Conservation (phyloP, 345 rosid species). For the Stellera chamaejasme region DNA sequence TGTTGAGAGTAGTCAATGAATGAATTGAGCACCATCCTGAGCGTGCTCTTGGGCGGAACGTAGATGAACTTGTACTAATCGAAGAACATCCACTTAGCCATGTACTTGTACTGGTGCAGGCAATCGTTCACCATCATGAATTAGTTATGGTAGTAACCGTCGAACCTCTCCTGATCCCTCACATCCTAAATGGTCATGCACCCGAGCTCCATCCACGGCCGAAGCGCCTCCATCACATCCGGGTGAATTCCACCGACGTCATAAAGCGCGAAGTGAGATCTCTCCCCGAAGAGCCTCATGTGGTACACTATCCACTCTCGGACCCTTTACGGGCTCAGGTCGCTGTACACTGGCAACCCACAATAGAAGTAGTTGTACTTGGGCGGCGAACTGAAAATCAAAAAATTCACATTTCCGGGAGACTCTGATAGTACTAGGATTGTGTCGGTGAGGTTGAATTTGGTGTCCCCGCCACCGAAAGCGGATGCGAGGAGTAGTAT, state of each 20-base stretch:
- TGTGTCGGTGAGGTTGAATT: no score
- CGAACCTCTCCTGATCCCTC: slow-evolving; percentile 79
- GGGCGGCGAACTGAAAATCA: slow-evolving; percentile 32
- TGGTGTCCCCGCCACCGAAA: no score
- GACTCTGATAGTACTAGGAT: no score
- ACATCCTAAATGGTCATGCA: slow-evolving; percentile 73
- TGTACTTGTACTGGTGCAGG: slow-evolving; percentile 65
- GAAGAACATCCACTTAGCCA: slow-evolving; percentile 84
- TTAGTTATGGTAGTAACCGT: slow-evolving; percentile 91
- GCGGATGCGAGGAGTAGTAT: no score
- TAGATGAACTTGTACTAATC: slow-evolving; percentile 76
- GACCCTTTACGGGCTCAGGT: slow-evolving; percentile 67
- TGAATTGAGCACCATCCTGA: slow-evolving; percentile 53
- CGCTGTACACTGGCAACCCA: slow-evolving; percentile 74
- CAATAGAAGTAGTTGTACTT: slow-evolving; percentile 80
- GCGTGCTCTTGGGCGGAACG: slow-evolving; percentile 42
- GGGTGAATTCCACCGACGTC: no score
- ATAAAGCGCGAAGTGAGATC: no score
- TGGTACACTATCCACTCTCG: slow-evolving; percentile 93
- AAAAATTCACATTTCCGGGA: slow-evolving; percentile 30
- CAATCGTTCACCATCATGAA: slow-evolving; percentile 93
- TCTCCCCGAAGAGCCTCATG: slow-evolving; percentile 51
- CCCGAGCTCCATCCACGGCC: slow-evolving; percentile 93
- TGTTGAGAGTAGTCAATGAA: slow-evolving; percentile 51
- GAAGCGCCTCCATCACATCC: slow-evolving; percentile 68